Evolutionary conservation across 2,329 filamentous ascomycete genomes (phyloP).

Genomic region (Penicillium sp.): DNA sequence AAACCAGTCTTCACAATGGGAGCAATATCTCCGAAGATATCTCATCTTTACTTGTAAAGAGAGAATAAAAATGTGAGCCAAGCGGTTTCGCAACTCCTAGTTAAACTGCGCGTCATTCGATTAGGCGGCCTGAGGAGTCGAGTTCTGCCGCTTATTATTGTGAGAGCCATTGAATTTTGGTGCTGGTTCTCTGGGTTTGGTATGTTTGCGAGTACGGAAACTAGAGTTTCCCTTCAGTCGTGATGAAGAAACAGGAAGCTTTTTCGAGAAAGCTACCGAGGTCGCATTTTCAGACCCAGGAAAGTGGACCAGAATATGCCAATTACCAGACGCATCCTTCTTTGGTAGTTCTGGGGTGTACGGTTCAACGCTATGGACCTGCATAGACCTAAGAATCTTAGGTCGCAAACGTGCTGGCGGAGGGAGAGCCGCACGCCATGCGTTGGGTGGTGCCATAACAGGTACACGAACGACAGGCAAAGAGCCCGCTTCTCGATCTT

Average conservation of each 20-base stretch:
- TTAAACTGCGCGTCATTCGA: slow-evolving; percentile 19
- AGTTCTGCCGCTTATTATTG: slow-evolving; percentile 24
- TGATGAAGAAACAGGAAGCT: slow-evolving; percentile 20
- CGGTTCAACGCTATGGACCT: slow-evolving; percentile 47
- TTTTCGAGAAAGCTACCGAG: slow-evolving; percentile 36
- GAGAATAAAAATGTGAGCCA: not conserved
- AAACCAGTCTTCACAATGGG: not conserved
- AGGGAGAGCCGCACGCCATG: slow-evolving; percentile 56
- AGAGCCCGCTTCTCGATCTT: slow-evolving; percentile 75
- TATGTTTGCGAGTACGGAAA: slow-evolving; percentile 28
- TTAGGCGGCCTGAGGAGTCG: slow-evolving; percentile 20
- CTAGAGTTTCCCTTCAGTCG: slow-evolving; percentile 26
- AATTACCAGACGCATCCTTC: slow-evolving; percentile 32
- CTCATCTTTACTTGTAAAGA: not conserved
- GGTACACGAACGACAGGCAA: slow-evolving; percentile 69
- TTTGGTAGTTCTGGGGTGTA: slow-evolving; percentile 39
- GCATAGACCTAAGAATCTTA: slow-evolving; percentile 53
- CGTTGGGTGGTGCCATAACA: slow-evolving; percentile 56
- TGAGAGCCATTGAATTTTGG: slow-evolving; percentile 16
- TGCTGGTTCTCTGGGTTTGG: slow-evolving; percentile 28
- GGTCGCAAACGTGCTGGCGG: slow-evolving; percentile 34
- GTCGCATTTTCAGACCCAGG: slow-evolving; percentile 45
- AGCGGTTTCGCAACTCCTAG: slow-evolving; percentile 8
- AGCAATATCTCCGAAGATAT: no score
- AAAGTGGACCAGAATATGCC: slow-evolving; percentile 43